phyloP scores from a whole-genome alignment of 192 early-diverging fungal genomes.

The Thamnidium elegans region DNA sequence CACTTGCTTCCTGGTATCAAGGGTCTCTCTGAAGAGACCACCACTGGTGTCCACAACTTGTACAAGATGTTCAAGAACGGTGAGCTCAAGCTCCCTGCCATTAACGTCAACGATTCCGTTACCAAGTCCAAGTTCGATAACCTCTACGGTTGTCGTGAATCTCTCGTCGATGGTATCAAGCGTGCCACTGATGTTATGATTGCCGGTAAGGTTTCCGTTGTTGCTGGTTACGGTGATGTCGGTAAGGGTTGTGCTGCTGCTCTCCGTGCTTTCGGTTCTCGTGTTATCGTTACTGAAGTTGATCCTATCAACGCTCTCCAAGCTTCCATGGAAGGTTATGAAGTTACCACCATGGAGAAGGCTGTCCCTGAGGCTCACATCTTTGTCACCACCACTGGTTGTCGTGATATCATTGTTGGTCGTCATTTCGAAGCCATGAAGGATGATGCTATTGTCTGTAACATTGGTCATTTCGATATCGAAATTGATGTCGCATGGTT shows the following conservation, averaged over 20 bases:
- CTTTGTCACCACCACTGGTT: conserved; percentile 98
- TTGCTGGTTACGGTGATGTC: conserved; percentile 99
- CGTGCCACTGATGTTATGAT: conserved; percentile 99
- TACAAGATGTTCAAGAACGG: conserved; percentile 98
- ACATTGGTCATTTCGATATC: conserved; percentile 99
- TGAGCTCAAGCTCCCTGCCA: conserved; percentile 96
- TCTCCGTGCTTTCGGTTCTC: conserved; percentile 96
- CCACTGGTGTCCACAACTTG: conserved; percentile 99
- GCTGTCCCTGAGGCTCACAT: conserved; percentile 90
- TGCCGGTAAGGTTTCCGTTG: conserved; percentile 97
- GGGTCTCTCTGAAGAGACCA: conserved; percentile 99
- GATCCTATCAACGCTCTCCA: conserved; percentile 99
- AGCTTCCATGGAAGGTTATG: conserved; percentile 98
- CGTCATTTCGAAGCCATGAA: conserved; percentile 92
- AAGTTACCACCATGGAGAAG: conserved; percentile 99
- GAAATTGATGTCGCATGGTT: conserved; percentile 99
- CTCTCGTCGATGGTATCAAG: conserved; percentile 99
- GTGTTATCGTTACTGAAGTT: conserved; percentile 96
- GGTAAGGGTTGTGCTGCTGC: conserved; percentile 99
- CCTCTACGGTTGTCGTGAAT: conserved; percentile 99
- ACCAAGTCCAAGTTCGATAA: conserved; percentile 99
- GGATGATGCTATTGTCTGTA: conserved; percentile 99
- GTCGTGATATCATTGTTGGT: conserved; percentile 97
- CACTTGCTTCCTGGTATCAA: conserved; percentile 80
- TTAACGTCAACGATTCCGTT: conserved; percentile 99